Evolutionary conservation across 2,329 filamentous ascomycete genomes (phyloP).

Genomic region (Byssoonygena ceratinophila): DNA sequence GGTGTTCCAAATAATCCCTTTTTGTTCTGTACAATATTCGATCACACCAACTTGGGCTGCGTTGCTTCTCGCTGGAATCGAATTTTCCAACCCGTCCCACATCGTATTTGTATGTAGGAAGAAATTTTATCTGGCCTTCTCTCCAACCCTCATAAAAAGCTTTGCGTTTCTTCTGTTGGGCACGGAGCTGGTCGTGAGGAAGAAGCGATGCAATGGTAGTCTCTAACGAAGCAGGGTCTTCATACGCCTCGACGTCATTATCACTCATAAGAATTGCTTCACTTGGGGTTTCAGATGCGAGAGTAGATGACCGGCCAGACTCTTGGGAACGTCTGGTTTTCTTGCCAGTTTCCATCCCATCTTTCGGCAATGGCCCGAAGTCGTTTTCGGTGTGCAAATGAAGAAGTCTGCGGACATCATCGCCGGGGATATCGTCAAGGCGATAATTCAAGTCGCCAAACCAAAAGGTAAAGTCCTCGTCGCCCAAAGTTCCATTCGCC

Average conservation of each 20-base stretch:
- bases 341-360: constrained; percentile 7
- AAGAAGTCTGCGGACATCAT: constrained; percentile 76
- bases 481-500: constrained; percentile 55
- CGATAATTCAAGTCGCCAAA: constrained; percentile 94
- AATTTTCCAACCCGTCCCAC: constrained; percentile 85
- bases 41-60: constrained; percentile 94
- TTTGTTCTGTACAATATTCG: constrained; percentile 78
- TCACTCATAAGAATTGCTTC: constrained; percentile 32
- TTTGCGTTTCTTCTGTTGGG: constrained; percentile 63
- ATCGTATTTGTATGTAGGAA: constrained; percentile 97
- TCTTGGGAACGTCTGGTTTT: background rate
- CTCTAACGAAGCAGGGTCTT: constrained; percentile 76
- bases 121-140: constrained; percentile 76
- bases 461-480: constrained; percentile 93
- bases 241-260: constrained; percentile 58
- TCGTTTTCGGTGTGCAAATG: constrained; percentile 51
- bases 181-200: constrained; percentile 75
- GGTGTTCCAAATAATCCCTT: constrained; percentile 56
- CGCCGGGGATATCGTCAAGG: constrained; percentile 73
- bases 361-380: constrained; percentile 14
- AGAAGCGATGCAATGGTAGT: constrained; percentile 79
- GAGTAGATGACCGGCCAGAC: constrained; percentile 1
- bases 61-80: constrained; percentile 87
- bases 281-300: constrained; percentile 10
- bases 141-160: constrained; percentile 85